Evolutionary conservation across 768 basidiomycete genomes (phyloP).

Genomic region (Calocera cornea): DNA sequence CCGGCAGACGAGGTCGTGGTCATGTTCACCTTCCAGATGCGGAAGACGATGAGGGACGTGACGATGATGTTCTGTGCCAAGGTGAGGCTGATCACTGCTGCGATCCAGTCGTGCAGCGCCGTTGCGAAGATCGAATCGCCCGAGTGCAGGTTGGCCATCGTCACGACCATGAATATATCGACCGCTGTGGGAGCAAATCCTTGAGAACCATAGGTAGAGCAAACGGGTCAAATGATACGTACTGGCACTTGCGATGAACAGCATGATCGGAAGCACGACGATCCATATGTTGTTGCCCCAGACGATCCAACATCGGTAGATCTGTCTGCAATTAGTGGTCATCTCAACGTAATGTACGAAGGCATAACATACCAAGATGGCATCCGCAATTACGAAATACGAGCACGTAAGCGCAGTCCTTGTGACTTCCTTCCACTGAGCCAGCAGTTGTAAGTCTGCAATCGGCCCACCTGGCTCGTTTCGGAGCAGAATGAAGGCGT

Average conservation of each 20-base stretch:
- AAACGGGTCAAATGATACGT: neutral
- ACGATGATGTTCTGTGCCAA: slow-evolving; percentile 31
- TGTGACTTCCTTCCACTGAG: slow-evolving; percentile 1
- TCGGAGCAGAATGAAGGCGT: slow-evolving; percentile 24
- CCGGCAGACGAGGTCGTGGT: slow-evolving; percentile 8
- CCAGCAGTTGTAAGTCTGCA: neutral
- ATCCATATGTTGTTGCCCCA: slow-evolving; percentile 20
- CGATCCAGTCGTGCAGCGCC: slow-evolving; percentile 27
- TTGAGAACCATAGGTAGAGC: too few species aligned
- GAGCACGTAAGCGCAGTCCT: neutral
- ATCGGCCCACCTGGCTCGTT: slow-evolving; percentile 6
- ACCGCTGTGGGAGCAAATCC: too few species aligned
- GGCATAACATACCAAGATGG: slow-evolving; percentile 22
- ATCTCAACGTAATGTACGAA: neutral
- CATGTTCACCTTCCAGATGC: slow-evolving; percentile 27
- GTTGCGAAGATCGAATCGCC: slow-evolving; percentile 22
- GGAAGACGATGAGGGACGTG: slow-evolving; percentile 26
- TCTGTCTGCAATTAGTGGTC: neutral
- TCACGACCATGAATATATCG: neutral
- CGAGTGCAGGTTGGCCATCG: neutral
- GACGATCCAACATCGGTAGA: slow-evolving; percentile 26
- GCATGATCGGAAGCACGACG: slow-evolving; percentile 22
- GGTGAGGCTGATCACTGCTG: slow-evolving; percentile 30
- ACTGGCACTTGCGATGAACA: slow-evolving; percentile 23
- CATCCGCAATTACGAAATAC: slow-evolving; percentile 25